These are phyloP conservation scores for Ramalina intermedia DNA, from an alignment of 495 filamentous ascomycete genomes.

Conservation along the genomic window DNA sequence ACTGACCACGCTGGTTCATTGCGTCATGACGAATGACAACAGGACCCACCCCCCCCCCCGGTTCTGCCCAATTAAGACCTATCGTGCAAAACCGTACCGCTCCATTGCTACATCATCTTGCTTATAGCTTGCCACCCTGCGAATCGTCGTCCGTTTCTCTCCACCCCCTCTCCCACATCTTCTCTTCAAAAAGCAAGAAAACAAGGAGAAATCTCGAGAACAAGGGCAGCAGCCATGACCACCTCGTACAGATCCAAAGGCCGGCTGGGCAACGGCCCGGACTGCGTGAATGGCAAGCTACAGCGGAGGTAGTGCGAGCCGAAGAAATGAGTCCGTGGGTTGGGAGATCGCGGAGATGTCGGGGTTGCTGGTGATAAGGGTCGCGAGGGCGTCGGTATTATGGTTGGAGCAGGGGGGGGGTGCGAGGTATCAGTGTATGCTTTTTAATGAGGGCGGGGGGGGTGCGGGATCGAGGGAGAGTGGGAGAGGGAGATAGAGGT, in stretches of 20 bases:
- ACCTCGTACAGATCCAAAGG: slow-evolving; percentile 56
- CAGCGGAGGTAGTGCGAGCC: slow-evolving; percentile 57
- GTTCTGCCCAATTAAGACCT: background rate
- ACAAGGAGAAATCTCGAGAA: background rate
- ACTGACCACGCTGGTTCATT: too few relatives aligned
- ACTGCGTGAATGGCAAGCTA: slow-evolving; percentile 52
- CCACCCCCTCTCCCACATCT: background rate
- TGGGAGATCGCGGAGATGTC: slow-evolving; percentile 70
- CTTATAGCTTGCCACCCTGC: background rate
- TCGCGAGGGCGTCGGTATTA: too few relatives aligned
- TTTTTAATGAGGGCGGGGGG: slow-evolving; percentile 47
- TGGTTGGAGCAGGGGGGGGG: too few relatives aligned
- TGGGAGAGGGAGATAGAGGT: too few relatives aligned
- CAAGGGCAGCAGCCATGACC: slow-evolving; percentile 3
- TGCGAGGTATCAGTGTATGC: slow-evolving; percentile 61
- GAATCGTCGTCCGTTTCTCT: background rate
- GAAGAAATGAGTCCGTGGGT: slow-evolving; percentile 66
- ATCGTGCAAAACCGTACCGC: background rate
- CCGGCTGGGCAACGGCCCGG: slow-evolving; percentile 57
- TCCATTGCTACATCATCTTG: background rate
- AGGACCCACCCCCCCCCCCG: too few relatives aligned
- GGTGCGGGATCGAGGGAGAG: slow-evolving; percentile 7
- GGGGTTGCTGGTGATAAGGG: too few relatives aligned
- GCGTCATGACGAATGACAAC: too few relatives aligned
- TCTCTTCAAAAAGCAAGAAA: background rate